Evolutionary conservation across 495 filamentous ascomycete species (phyloP).

Genomic region (Neurospora sublineolata): DNA sequence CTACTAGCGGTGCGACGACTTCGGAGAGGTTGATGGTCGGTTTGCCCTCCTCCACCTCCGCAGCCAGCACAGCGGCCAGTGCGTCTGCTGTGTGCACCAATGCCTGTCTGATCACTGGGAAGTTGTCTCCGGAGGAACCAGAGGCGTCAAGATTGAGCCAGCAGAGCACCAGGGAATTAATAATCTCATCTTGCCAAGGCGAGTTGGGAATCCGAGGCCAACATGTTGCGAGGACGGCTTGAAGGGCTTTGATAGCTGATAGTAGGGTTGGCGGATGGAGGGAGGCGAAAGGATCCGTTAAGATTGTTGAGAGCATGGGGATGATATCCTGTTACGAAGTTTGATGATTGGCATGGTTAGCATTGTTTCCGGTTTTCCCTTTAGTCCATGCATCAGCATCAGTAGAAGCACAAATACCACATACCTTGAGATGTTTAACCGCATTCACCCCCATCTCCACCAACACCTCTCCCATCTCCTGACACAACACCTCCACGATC

Average conservation of each 20-base stretch:
- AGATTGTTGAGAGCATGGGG: conserved; percentile 51
- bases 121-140: conserved; percentile 8
- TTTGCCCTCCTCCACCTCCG: conserved; percentile 4
- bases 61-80: conserved; percentile 21
- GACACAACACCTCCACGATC: conserved; percentile 48
- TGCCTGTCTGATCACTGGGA: conserved; percentile 31
- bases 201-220: conserved; percentile 56
- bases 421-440: conserved; percentile 62
- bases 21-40: conserved; percentile 13
- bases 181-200: conserved; percentile 54
- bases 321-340: conserved; percentile 43
- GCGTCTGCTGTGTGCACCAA: conserved; percentile 28
- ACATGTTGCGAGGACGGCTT: conserved; percentile 50
- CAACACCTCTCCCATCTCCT: conserved; percentile 42
- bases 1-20: conserved; percentile 24
- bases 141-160: conserved; percentile 53
- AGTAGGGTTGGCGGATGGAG: conserved; percentile 44
- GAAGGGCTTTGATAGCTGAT: conserved; percentile 41
- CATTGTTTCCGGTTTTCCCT: neutral
- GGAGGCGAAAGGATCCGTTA: conserved; percentile 60
- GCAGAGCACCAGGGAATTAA: conserved; percentile 51
- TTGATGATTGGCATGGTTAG: neutral
- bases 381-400: neutral
- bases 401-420: neutral
- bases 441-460: conserved; percentile 53